Base-by-base conservation (phyloP, 148 eudicot genomes). In the Cornus suecica region DNA sequence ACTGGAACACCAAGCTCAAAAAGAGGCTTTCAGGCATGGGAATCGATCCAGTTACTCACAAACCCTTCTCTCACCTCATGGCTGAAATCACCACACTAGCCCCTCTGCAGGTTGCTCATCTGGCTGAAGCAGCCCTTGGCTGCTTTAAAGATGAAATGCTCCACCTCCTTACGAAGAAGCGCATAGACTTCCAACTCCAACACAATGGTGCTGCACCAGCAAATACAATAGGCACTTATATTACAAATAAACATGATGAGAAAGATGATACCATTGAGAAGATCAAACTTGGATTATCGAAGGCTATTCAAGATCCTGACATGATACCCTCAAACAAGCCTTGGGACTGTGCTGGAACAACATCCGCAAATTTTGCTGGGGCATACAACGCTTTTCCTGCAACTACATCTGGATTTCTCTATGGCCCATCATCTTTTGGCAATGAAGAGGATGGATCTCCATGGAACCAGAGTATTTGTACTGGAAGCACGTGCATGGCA, bases 1-100 rank as follows among this genome's bases (percentile, higher is more conserved):
- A 95, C 82, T 92, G 97, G 99, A 95, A 95, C 85, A 95, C 99
- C 4, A 95, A 95, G 77, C 88, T 95, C 8, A 95, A 87, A 83
- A 95, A 95, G 88, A 95, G 91, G 82, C 88, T 95, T 7, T 88
- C 97, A 13, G 99, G 99, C 24, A 92, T 95, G 97, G 99, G 99
- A 62, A 95, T 95, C 25, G 99, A 95, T 70, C 99, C 97, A 0
- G 94, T 95, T 3, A 95, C 97, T 23, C 99, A 95, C 90, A 95
- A 95, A 88, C 91, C 99, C 7, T 95, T 92, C 79, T 95, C 97
- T 29, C 99, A 95, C 80, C 91, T 95, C 27, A 90, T 95, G 86
- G 90, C 94, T 0, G 97, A 95, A 75, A 92, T 95, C 26, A 87
- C 89, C 73, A 92, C 97, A 0, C 85, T 92, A 3, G 89, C 94